Evolutionary conservation across 306 rosid genomes (phyloP).

Genomic region (Geum urbanum): DNA sequence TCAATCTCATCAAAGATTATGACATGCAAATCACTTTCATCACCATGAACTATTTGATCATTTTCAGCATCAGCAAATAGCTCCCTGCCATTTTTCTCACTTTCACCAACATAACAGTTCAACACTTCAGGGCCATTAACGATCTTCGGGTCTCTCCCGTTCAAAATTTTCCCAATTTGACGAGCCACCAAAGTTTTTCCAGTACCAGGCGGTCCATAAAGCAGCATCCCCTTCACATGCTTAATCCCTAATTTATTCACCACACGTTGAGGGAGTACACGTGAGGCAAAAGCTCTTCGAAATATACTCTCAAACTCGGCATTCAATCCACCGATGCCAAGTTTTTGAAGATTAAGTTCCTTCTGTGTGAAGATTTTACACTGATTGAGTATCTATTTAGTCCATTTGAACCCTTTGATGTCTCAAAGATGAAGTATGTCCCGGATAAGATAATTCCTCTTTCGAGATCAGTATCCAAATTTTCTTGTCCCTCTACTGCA

Average conservation of each 20-base stretch:
- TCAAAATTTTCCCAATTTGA: constrained; percentile 90
- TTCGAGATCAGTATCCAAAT: constrained; percentile 29
- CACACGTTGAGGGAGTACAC: constrained; percentile 94
- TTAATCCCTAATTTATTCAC: constrained; percentile 87
- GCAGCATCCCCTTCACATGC: constrained; percentile 97
- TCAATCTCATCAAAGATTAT: constrained; percentile 97
- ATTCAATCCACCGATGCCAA: constrained; percentile 91
- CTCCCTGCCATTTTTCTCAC: constrained; percentile 95
- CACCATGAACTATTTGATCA: constrained; percentile 80
- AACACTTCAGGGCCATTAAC: constrained; percentile 97
- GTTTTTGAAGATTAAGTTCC: constrained; percentile 84
- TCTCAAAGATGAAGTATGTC: constrained; percentile 74
- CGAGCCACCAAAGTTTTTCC: constrained; percentile 98
- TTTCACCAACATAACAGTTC: constrained; percentile 92
- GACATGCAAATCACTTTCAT: constrained; percentile 95
- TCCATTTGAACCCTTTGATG: constrained; percentile 69
- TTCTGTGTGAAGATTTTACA: constrained; percentile 85
- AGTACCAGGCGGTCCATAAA: constrained; percentile 97
- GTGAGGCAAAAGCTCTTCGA: constrained; percentile 98
- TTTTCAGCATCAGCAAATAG: constrained; percentile 98
- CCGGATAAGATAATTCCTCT: constrained; percentile 81
- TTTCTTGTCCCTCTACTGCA: constrained; percentile 46
- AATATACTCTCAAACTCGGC: constrained; percentile 94
- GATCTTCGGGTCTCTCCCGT: constrained; percentile 93
- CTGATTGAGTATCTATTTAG: constrained; percentile 89